Conservation (phyloP, 2,329 filamentous ascomycete species). For the Pseudocercospora fijiensis region DNA sequence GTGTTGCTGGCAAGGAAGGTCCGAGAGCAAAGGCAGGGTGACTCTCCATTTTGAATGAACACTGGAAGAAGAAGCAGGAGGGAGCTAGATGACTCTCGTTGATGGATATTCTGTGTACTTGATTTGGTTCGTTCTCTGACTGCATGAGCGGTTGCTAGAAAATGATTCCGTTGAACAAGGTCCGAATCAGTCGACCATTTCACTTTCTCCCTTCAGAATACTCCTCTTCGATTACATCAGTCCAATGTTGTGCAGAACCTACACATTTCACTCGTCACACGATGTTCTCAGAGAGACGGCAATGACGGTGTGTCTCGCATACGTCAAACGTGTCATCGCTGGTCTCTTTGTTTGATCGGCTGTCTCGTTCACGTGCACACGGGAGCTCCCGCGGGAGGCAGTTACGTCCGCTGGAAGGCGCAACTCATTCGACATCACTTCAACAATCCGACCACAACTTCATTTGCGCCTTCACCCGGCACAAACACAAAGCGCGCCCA, state of each 20-base stretch:
- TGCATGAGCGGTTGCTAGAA: background rate
- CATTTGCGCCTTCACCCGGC: constrained; percentile 1
- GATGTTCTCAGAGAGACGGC: background rate
- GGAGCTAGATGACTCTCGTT: background rate
- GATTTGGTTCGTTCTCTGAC: background rate
- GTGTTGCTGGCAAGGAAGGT: background rate
- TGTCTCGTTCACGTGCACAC: background rate
- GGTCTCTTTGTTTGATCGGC: background rate
- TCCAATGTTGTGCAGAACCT: background rate
- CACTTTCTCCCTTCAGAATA: background rate
- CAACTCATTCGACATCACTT: background rate
- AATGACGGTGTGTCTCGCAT: background rate
- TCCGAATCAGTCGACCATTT: background rate
- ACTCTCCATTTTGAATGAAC: background rate
- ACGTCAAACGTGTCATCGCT: background rate
- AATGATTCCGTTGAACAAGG: background rate
- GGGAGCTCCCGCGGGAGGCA: background rate
- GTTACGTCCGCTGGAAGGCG: constrained; percentile 7
- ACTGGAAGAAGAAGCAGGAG: background rate
- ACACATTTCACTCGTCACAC: background rate
- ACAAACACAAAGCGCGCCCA: background rate
- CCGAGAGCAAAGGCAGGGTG: background rate
- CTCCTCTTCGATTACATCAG: too few species aligned
- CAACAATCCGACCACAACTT: background rate
- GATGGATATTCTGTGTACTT: background rate